Percentiles rank a stretch among this genome's conserved stretches.
phyloP scores from a whole-genome alignment of 2,329 filamentous ascomycete species.

The Rhexocercosporidium sp. region DNA sequence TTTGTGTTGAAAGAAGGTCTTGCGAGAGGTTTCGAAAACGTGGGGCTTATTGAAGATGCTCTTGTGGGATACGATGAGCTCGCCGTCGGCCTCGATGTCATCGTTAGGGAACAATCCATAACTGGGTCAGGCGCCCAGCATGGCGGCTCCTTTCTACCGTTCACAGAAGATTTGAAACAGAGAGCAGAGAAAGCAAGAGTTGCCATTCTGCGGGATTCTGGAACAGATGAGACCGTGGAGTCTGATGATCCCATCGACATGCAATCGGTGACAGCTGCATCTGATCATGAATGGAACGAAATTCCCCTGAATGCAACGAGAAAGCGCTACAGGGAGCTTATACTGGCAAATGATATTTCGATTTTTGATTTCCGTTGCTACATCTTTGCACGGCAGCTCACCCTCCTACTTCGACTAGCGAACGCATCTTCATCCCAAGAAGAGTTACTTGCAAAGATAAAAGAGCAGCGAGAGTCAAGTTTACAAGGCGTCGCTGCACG shows the following conservation, averaged over 20 bases:
- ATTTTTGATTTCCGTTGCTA: constrained; percentile 95
- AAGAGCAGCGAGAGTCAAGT: constrained; percentile 64
- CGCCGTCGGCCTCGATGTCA: constrained; percentile 81
- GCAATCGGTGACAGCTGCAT: constrained; percentile 49
- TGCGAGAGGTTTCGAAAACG: constrained; percentile 92
- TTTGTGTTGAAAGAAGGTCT: constrained; percentile 97
- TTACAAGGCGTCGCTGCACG: constrained; percentile 62
- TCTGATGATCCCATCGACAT: constrained; percentile 54
- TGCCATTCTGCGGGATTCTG: constrained; percentile 44
- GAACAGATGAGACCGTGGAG: constrained; percentile 44
- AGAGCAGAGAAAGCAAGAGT: constrained; percentile 59
- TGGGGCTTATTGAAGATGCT: constrained; percentile 94
- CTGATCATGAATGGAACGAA: constrained; percentile 52
- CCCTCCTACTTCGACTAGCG: constrained; percentile 80
- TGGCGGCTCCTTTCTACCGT: constrained; percentile 72
- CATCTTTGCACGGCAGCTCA: constrained; percentile 87
- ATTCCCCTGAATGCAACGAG: constrained; percentile 67
- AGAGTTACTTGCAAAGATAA: constrained; percentile 65
- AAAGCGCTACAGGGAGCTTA: constrained; percentile 89
- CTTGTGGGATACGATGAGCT: constrained; percentile 95
- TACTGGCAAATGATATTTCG: constrained; percentile 92
- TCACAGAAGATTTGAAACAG: constrained; percentile 74
- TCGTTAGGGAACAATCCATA: constrained; percentile 74
- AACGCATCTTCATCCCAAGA: constrained; percentile 70
- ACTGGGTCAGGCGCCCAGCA: constrained; percentile 66